A percentile compares a stretch with the other conserved stretches of the same genome.
Conservation (phyloP, 1,284 basidiomycete species). For the Trametes sp. region DNA sequence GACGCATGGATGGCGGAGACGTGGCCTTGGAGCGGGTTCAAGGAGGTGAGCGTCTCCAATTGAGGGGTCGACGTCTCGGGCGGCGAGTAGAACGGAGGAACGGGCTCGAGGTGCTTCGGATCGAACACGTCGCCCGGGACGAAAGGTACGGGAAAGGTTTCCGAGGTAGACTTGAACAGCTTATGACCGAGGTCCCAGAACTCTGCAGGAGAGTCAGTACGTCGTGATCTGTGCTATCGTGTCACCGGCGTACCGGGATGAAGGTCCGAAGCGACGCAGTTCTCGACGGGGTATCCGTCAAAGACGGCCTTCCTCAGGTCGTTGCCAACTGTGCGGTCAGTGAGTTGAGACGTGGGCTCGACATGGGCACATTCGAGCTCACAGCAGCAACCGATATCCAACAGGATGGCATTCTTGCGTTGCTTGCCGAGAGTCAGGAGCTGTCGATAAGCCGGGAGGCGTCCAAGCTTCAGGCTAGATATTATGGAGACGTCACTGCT, state of each 20-base stretch:
- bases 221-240: neutral
- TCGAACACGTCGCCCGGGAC: conserved; percentile 56
- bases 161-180: conserved; percentile 43
- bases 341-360: neutral
- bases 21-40: conserved; percentile 53
- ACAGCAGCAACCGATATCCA: conserved; percentile 61
- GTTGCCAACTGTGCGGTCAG: conserved; percentile 48
- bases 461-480: conserved; percentile 35
- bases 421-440: conserved; percentile 49
- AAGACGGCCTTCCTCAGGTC: conserved; percentile 50
- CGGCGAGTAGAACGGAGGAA: conserved; percentile 38
- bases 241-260: conserved; percentile 38
- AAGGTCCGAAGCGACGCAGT: conserved; percentile 47
- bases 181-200: conserved; percentile 47
- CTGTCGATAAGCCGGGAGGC: conserved; percentile 49
- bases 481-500: neutral
- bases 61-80: conserved; percentile 28
- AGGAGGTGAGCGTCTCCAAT: conserved; percentile 44
- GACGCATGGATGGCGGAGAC: conserved; percentile 56
- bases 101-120: conserved; percentile 42
- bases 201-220: conserved; percentile 33
- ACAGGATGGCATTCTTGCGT: conserved; percentile 52
- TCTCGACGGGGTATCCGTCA: conserved; percentile 48
- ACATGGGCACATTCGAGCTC: conserved; percentile 28
- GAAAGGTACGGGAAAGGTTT: conserved; percentile 54